Evolutionary conservation across 108 stramenopile species (phyloP), one percentile per base, ranked within the genome.

Genomic region (Ochromonas danica): DNA sequence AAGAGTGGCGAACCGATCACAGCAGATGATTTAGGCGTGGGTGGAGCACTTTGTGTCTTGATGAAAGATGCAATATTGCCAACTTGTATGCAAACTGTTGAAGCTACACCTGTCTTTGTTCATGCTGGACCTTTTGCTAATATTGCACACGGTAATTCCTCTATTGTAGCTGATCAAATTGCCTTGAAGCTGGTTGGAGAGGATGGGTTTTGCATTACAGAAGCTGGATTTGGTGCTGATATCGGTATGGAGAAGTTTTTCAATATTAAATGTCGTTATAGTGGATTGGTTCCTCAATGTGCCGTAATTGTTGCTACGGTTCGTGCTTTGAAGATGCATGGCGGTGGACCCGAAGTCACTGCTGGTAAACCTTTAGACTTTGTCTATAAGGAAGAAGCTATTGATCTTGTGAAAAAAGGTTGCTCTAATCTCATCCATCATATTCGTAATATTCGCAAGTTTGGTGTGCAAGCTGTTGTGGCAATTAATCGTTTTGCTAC

Each of bases 191-290:
- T 96, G 51, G 94, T 91, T 3, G 97, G 95, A 33, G 65, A 88
- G 80, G 94, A 97, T 41, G 98, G 98, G 40, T 96, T 91, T 74
- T 92, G 91, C 43, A 94, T 99, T 41, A 99, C 96, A 6, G 98
- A 99, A 86, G 96, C 96, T 22, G 96, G 98, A 3, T 99, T 99
- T 83, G 98, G 98, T 1, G 92, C 97, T 3, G 95, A 98, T 81
- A 96, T 98, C 85, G 97, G 97, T 36, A 92, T 93, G 92, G 97
- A 96, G 78, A 99, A 99, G 84, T 97, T 96, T 85, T 96, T 96
- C 92, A 96, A 99, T 87, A 97, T 99, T 82, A 99, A 99, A 88
- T 96, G 96, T 82, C 88, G 98, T 0, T 87, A 88, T 80, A 89
- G 88, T 40, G 94, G 93, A 0, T 83, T 96, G 10, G 91, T 89